Evolutionary conservation across 495 filamentous ascomycete genomes (phyloP).

Genomic region (Penicillium ucsense): DNA sequence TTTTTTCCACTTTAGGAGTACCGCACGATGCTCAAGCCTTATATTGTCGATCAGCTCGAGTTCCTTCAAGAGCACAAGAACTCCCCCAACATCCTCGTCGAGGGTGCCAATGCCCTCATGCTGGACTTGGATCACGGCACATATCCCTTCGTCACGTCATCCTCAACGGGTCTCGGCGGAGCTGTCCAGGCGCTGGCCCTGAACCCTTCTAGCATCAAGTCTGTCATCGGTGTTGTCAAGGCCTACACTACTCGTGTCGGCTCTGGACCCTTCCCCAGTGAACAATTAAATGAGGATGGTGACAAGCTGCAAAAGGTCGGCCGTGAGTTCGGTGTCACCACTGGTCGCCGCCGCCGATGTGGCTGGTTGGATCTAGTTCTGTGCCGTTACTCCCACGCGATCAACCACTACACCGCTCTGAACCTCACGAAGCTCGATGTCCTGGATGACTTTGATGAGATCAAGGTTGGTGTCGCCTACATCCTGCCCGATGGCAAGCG

Average conservation of each 20-base stretch:
- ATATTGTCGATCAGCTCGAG: slow-evolving; percentile 54
- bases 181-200: slow-evolving; percentile 61
- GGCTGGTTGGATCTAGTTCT: slow-evolving; percentile 89
- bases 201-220: slow-evolving; percentile 38
- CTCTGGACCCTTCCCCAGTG: slow-evolving; percentile 76
- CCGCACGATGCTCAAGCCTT: slow-evolving; percentile 54
- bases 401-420: slow-evolving; percentile 67
- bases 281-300: slow-evolving; percentile 57
- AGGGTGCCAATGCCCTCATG: slow-evolving; percentile 86
- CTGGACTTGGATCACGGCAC: slow-evolving; percentile 69
- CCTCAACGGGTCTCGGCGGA: slow-evolving; percentile 66
- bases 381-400: slow-evolving; percentile 59
- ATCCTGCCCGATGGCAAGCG: slow-evolving; percentile 42
- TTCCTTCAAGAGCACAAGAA: slow-evolving; percentile 41
- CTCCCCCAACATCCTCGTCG: slow-evolving; percentile 62
- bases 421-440: slow-evolving; percentile 90
- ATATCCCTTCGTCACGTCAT: slow-evolving; percentile 80
- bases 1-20: slow-evolving; percentile 37
- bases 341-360: slow-evolving; percentile 73
- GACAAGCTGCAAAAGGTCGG: slow-evolving; percentile 56
- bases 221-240: slow-evolving; percentile 79
- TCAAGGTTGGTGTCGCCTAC: slow-evolving; percentile 74
- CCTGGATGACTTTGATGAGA: slow-evolving; percentile 70
- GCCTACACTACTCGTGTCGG: slow-evolving; percentile 70
- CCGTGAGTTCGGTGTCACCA: slow-evolving; percentile 70